Percentiles rank a stretch among this genome's conserved stretches.
These are phyloP conservation scores for Termitomyces titanicus DNA, from an alignment of 768 basidiomycete genomes.

Conservation along the genomic window DNA sequence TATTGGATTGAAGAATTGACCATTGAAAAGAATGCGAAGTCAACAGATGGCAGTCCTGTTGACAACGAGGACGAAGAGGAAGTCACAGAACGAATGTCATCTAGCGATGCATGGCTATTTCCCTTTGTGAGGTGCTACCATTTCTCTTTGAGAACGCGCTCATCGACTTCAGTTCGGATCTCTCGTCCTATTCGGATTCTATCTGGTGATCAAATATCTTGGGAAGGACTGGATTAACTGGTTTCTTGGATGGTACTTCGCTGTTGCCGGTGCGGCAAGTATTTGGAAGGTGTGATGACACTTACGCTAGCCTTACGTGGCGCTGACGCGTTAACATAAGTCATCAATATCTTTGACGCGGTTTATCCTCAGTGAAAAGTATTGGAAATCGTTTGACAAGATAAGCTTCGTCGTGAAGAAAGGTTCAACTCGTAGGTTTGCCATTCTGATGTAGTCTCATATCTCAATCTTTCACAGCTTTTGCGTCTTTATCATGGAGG, in stretches of 20 bases:
- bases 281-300: conserved; percentile 55
- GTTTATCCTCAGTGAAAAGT: conserved; percentile 42
- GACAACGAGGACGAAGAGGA: conserved; percentile 59
- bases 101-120: conserved; percentile 70
- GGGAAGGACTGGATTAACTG: conserved; percentile 83
- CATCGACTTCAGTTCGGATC: conserved; percentile 57
- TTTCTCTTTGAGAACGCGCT: background rate
- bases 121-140: conserved; percentile 53
- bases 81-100: conserved; percentile 54
- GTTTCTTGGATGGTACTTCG: conserved; percentile 74
- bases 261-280: conserved; percentile 58
- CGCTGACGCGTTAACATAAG: conserved; percentile 26
- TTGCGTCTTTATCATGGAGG: conserved; percentile 43
- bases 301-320: conserved; percentile 11
- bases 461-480: conserved; percentile 23
- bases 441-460: background rate
- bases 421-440: conserved; percentile 40
- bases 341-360: conserved; percentile 48
- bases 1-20: background rate
- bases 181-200: conserved; percentile 62
- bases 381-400: conserved; percentile 58
- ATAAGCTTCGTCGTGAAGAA: conserved; percentile 41
- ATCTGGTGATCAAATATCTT: conserved; percentile 66
- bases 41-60: conserved; percentile 14
- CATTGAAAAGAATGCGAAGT: conserved; percentile 21